Conservation (phyloP, 768 basidiomycete genomes). For the Cubamyces lactineus region DNA sequence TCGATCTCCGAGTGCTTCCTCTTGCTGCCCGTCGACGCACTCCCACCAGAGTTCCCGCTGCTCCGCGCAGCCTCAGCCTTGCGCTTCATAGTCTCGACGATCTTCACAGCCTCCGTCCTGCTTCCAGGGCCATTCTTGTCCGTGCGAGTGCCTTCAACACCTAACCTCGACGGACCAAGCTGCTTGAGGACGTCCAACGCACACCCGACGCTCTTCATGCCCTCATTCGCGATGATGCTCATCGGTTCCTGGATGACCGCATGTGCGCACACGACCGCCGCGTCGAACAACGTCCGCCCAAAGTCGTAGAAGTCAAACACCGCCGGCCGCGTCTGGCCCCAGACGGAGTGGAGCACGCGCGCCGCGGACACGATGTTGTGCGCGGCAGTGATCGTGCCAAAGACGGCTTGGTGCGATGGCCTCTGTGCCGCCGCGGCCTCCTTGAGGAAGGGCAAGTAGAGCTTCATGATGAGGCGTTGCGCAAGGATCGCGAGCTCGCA, state of each 20-base stretch:
- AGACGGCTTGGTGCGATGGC: slow-evolving; percentile 54
- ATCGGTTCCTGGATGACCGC: slow-evolving; percentile 57
- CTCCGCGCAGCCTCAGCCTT: slow-evolving; percentile 42
- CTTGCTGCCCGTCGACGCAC: slow-evolving; percentile 40
- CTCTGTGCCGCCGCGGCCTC: slow-evolving; percentile 33
- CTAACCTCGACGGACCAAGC: slow-evolving; percentile 28
- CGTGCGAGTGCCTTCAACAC: slow-evolving; percentile 36
- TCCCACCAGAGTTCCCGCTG: slow-evolving; percentile 23
- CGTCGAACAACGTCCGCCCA: slow-evolving; percentile 64
- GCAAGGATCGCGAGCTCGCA: slow-evolving; percentile 65
- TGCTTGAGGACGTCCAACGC: slow-evolving; percentile 50
- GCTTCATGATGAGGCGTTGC: slow-evolving; percentile 61
- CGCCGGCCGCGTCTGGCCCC: slow-evolving; percentile 47
- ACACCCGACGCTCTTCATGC: slow-evolving; percentile 48
- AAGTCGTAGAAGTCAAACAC: slow-evolving; percentile 62
- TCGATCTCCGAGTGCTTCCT: slow-evolving; percentile 48
- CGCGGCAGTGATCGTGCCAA: slow-evolving; percentile 65
- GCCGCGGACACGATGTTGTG: slow-evolving; percentile 62
- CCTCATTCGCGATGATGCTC: slow-evolving; percentile 50
- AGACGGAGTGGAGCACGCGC: slow-evolving; percentile 44
- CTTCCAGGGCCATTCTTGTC: slow-evolving; percentile 31
- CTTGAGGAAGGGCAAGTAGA: slow-evolving; percentile 69
- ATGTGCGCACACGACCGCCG: slow-evolving; percentile 66
- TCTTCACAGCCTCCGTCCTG: slow-evolving; percentile 42
- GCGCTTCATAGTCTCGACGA: slow-evolving; percentile 44